Conservation (phyloP, 2,329 filamentous ascomycete genomes). For the Ascochyta lentis region DNA sequence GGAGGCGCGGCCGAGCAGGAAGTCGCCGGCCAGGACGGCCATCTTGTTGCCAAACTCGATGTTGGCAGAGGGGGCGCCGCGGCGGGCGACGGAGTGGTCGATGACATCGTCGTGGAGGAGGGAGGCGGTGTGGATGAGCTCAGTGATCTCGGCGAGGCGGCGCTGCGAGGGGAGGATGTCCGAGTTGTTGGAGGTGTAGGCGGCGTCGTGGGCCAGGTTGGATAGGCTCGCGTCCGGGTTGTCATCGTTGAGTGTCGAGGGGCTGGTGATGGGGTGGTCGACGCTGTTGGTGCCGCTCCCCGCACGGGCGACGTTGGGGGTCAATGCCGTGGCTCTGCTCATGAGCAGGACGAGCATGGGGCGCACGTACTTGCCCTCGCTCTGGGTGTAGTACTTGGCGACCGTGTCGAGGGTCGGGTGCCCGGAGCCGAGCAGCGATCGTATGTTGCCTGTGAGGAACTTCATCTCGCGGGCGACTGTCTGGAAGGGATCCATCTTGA, state of each 20-base stretch:
- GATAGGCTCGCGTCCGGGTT: constrained; percentile 65
- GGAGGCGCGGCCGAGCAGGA: constrained; percentile 89
- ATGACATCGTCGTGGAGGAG: constrained; percentile 98
- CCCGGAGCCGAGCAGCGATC: constrained; percentile 89
- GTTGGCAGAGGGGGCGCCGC: constrained; percentile 87
- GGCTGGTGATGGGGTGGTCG: constrained; percentile 66
- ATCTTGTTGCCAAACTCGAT: constrained; percentile 98
- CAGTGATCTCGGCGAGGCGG: constrained; percentile 92
- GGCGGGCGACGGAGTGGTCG: constrained; percentile 85
- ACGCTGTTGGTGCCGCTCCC: constrained; percentile 45
- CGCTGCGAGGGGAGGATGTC: constrained; percentile 92
- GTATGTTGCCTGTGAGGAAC: constrained; percentile 90
- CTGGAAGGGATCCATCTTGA: constrained; percentile 85
- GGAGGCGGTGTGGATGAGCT: constrained; percentile 96
- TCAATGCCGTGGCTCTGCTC: constrained; percentile 90
- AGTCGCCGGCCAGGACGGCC: constrained; percentile 97
- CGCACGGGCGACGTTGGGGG: constrained; percentile 59
- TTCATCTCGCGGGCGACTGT: constrained; percentile 97
- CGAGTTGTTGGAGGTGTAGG: constrained; percentile 55
- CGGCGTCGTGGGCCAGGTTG: constrained; percentile 57
- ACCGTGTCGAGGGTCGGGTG: constrained; percentile 94
- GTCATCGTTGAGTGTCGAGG: constrained; percentile 73
- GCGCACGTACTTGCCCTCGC: constrained; percentile 95
- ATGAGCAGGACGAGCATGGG: constrained; percentile 95
- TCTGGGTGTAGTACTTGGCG: constrained; percentile 97